Evolutionary conservation across 345 rosid species (phyloP), one percentile per base, ranked within the genome.

Genomic region (Salix viminalis): DNA sequence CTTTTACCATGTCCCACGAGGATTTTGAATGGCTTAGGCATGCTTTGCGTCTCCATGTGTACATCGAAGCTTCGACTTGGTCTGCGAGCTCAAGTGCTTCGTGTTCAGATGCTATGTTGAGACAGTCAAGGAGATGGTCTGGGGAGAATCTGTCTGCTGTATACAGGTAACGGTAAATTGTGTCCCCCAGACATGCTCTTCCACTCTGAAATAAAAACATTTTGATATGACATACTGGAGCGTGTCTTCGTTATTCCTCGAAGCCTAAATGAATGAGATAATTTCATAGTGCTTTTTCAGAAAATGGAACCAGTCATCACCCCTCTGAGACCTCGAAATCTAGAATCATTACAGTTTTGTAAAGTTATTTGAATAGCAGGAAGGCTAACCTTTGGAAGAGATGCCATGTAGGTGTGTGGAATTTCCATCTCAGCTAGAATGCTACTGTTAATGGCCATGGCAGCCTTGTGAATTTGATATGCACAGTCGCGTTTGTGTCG

Each of bases 71-170:
- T 75, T 96, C 99, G 0, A 91, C 87, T 46, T 79, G 83, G 79
- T 94, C 95, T 1, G 95, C 98, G 2, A 91, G 90, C 89, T 91
- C 95, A n/a, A 96, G 87, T 0, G 98, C 98, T 80, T 92, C 97
- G 16, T 90, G 98, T 80, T 96, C 99, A 0, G 99, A 91, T 81
- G 88, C 77, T 69, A 93, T 78, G 67, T 84, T 89, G 39, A 96
- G 86, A 79, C 84, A 80, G 74, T 89, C 87, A 0, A 96, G 97
- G 60, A 96, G 91, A 72, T 85, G 62, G 23, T 88, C 93, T 0
- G 98, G 97, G 65, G 86, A 92, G 89, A 92, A 94, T 60, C 85
- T 87, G 64, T 92, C 97, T 14, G 89, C 58, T 0, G 88, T 48
- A 36, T 82, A 80, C 78, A 93, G 83, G 84, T 79, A 86, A 46